These are phyloP conservation scores for Fomitopsis betulina DNA, from an alignment of 1,284 basidiomycete species.

Conservation along the genomic window DNA sequence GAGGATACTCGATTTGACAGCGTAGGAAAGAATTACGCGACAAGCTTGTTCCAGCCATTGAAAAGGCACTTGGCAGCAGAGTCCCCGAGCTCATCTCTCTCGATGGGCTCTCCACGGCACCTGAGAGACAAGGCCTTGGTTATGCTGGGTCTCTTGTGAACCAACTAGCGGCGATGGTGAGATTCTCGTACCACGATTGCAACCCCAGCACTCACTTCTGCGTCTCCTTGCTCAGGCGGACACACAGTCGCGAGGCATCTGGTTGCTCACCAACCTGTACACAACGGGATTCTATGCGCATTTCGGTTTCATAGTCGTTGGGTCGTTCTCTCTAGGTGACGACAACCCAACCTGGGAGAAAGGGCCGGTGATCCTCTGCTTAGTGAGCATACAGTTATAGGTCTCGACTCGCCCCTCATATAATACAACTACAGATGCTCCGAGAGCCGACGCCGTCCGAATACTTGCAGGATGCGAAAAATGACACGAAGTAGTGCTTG, in stretches of 20 bases:
- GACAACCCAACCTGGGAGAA: conserved; percentile 9
- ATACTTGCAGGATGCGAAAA: not conserved
- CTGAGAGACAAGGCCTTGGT: conserved; percentile 1
- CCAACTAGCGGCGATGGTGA: not conserved
- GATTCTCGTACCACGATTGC: not conserved
- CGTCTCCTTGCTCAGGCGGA: not conserved
- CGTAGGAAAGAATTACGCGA: not conserved
- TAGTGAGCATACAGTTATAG: not conserved
- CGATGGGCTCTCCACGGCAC: not conserved
- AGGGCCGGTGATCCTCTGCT: conserved; percentile 3
- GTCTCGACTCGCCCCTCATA: not conserved
- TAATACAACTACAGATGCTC: not conserved
- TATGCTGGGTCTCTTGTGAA: not conserved
- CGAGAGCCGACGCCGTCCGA: not conserved
- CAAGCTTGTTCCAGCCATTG: not conserved
- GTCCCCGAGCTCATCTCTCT: conserved; percentile 1
- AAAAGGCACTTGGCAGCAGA: not conserved
- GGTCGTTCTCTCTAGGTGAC: conserved; percentile 2
- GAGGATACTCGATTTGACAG: not conserved
- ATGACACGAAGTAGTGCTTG: too few relatives aligned
- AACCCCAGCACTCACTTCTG: not conserved
- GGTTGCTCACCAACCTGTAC: not conserved
- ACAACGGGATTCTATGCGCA: conserved; percentile 9
- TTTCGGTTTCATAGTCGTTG: conserved; percentile 8
- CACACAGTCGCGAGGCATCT: not conserved